These are phyloP conservation scores for Termitomyces sp. DNA, from an alignment of 768 basidiomycete genomes.

Conservation along the genomic window DNA sequence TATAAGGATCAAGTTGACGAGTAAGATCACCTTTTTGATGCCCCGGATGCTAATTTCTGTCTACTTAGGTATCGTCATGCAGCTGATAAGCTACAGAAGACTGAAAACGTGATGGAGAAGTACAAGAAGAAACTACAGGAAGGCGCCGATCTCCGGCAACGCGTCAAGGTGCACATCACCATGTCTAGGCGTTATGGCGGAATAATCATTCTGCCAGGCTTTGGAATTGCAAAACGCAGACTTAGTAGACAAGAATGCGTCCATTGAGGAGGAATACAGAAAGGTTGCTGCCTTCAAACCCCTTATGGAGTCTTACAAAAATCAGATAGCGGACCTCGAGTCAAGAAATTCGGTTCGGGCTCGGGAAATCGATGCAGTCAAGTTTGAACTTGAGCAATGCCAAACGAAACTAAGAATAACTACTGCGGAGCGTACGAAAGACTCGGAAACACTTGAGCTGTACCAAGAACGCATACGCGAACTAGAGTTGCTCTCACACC, in stretches of 20 bases:
- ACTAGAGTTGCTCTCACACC: constrained; percentile 65
- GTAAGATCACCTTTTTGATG: constrained; percentile 16
- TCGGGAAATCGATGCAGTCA: constrained; percentile 68
- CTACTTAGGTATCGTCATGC: constrained; percentile 88
- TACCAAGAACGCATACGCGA: constrained; percentile 91
- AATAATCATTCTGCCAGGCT: constrained; percentile 36
- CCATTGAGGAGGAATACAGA: constrained; percentile 88
- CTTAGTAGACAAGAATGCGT: constrained; percentile 86
- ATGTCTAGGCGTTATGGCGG: not conserved
- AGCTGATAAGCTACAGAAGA: constrained; percentile 87
- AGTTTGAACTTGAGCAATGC: constrained; percentile 73
- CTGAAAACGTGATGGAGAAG: constrained; percentile 97
- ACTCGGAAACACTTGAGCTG: constrained; percentile 79
- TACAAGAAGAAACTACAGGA: constrained; percentile 99
- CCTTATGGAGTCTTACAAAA: constrained; percentile 89
- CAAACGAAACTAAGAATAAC: constrained; percentile 64
- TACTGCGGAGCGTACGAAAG: constrained; percentile 65
- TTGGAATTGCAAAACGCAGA: constrained; percentile 92
- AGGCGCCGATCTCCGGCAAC: constrained; percentile 81
- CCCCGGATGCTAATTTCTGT: not conserved
- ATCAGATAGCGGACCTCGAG: constrained; percentile 79
- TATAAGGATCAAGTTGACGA: constrained; percentile 92
- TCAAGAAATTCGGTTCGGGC: constrained; percentile 55
- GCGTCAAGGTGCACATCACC: constrained; percentile 59
- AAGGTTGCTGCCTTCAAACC: constrained; percentile 84